phyloP scores from a whole-genome alignment of 2,329 filamentous ascomycete species.

The Hansfordia pulvinata region DNA sequence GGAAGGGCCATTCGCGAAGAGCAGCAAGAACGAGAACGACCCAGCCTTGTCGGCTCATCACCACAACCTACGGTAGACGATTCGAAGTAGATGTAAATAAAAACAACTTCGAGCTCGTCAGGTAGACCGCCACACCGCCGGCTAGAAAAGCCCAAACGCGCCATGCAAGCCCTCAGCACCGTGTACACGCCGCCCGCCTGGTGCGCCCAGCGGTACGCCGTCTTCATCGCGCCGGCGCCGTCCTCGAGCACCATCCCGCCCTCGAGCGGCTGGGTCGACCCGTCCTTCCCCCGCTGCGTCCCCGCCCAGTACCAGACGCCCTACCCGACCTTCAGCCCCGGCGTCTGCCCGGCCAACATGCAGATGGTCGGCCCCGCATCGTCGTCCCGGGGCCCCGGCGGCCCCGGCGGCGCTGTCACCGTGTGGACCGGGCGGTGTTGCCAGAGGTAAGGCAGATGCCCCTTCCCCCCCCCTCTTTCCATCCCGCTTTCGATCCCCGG shows the following conservation, averaged over 20 bases:
- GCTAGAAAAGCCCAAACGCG: no score
- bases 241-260: constrained; percentile 12
- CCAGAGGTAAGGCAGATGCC: constrained; percentile 15
- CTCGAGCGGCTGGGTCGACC: constrained; percentile 16
- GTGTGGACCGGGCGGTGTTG: constrained; percentile 15
- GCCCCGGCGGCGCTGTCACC: constrained; percentile 5
- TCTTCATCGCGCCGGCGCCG: constrained; percentile 11
- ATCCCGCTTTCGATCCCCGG: no score
- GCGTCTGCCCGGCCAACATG: constrained; percentile 15
- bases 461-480: no score
- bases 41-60: no score
- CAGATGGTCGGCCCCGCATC: constrained; percentile 8
- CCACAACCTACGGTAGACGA: no score
- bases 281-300: constrained; percentile 14
- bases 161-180: constrained; percentile 13
- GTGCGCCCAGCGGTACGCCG: constrained; percentile 14
- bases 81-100: no score
- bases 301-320: constrained; percentile 12
- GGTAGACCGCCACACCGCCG: no score
- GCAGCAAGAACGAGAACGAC: no score
- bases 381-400: no score
- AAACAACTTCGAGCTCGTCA: no score
- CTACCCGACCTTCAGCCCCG: constrained; percentile 15
- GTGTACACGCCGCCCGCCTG: constrained; percentile 11
- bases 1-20: no score